These are phyloP conservation scores for Cercospora nicotianae DNA, from an alignment of 2,329 filamentous ascomycete genomes.

Conservation along the genomic window DNA sequence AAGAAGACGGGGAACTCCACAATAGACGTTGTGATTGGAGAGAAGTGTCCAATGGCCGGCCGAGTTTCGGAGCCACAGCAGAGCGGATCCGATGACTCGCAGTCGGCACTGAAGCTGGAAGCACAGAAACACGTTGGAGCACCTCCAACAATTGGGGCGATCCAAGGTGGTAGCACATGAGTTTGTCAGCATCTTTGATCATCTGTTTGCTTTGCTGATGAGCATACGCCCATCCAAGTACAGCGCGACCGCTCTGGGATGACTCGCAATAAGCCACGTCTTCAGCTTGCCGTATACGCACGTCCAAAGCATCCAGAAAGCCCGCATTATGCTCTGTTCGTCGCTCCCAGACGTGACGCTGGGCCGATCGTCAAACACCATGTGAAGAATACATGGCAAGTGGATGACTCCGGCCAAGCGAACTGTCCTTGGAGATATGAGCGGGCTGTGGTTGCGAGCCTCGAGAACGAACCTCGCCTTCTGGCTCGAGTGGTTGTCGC, in stretches of 20 bases:
- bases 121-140: neutral
- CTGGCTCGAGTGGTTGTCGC: slow-evolving; percentile 16
- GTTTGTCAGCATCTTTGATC: neutral
- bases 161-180: neutral
- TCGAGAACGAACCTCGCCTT: slow-evolving; percentile 12
- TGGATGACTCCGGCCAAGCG: neutral
- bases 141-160: neutral
- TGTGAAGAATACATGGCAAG: slow-evolving; percentile 20
- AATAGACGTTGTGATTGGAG: slow-evolving; percentile 3
- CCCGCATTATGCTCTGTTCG: slow-evolving; percentile 31
- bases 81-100: neutral
- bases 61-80: slow-evolving; percentile 3
- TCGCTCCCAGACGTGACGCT: slow-evolving; percentile 22
- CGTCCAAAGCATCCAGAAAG: slow-evolving; percentile 28
- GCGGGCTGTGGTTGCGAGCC: neutral
- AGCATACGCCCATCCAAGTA: neutral
- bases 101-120: neutral
- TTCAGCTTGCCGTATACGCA: slow-evolving; percentile 31
- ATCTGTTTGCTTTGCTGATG: neutral
- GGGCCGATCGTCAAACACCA: slow-evolving; percentile 19
- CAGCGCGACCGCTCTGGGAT: neutral
- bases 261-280: slow-evolving; percentile 26
- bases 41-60: neutral
- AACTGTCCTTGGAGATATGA: slow-evolving; percentile 23
- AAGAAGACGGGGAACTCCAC: neutral